phyloP scores from a whole-genome alignment of 2,329 filamentous ascomycete species.

The Davidsoniella neocaledoniae region DNA sequence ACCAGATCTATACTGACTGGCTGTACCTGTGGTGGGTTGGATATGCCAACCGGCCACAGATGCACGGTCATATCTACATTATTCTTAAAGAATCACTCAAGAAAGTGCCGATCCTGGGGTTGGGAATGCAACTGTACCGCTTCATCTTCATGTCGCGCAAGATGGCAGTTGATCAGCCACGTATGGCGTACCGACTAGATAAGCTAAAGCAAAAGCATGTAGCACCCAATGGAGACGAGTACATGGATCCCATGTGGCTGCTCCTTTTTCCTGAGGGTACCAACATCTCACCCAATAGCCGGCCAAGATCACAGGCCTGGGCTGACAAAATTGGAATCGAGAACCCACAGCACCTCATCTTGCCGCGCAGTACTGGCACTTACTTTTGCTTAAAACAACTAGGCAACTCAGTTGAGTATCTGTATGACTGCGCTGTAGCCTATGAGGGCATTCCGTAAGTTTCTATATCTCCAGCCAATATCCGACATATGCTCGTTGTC shows the following conservation, averaged over 20 bases:
- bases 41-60: constrained; percentile 58
- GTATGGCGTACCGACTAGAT: constrained; percentile 56
- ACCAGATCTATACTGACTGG: constrained; percentile 88
- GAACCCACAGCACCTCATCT: constrained; percentile 56
- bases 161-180: constrained; percentile 62
- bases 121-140: constrained; percentile 69
- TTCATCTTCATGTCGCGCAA: constrained; percentile 90
- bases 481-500: background rate
- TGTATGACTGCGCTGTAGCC: constrained; percentile 87
- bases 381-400: constrained; percentile 67
- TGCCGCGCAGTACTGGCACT: constrained; percentile 66
- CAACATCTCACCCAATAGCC: constrained; percentile 55
- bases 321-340: constrained; percentile 57
- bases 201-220: constrained; percentile 45
- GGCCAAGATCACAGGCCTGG: constrained; percentile 56
- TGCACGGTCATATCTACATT: constrained; percentile 79
- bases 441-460: constrained; percentile 89
- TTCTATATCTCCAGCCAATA: background rate
- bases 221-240: constrained; percentile 36
- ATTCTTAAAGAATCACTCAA: constrained; percentile 79
- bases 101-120: constrained; percentile 62
- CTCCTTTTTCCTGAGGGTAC: constrained; percentile 79
- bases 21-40: constrained; percentile 85
- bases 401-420: constrained; percentile 56
- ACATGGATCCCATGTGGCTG: constrained; percentile 73